phyloP scores from a whole-genome alignment of 768 basidiomycete genomes.

The Trichaptum fuscoviolaceum region DNA sequence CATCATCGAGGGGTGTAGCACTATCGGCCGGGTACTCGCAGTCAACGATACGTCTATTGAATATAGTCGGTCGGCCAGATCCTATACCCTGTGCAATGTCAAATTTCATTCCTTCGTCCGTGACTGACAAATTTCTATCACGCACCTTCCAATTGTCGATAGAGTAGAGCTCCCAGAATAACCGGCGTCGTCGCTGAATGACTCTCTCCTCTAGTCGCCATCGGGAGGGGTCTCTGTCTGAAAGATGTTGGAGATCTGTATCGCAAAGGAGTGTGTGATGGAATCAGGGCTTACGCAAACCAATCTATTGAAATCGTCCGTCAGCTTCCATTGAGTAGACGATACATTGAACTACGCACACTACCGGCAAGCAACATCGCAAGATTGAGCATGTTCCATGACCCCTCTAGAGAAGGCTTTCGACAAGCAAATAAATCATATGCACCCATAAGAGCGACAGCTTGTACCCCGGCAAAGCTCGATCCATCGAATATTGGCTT shows the following conservation, averaged over 20 bases:
- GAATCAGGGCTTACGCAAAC: slow-evolving; percentile 8
- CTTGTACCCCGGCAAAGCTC: slow-evolving; percentile 11
- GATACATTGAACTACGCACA: slow-evolving; percentile 4
- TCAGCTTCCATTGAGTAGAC: neutral
- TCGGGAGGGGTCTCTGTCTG: slow-evolving; percentile 4
- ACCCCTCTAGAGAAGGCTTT: slow-evolving; percentile 1
- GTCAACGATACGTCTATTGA: neutral
- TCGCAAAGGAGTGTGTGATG: neutral
- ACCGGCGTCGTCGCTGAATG: neutral
- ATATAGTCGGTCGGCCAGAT: neutral
- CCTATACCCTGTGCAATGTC: neutral
- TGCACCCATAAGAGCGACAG: slow-evolving; percentile 26
- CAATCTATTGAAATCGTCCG: slow-evolving; percentile 7
- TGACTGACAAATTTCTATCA: neutral
- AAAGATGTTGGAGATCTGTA: neutral
- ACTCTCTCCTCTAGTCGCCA: neutral
- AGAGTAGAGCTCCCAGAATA: slow-evolving; percentile 5
- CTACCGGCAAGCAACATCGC: slow-evolving; percentile 10
- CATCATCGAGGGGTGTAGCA: neutral
- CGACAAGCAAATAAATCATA: slow-evolving; percentile 19
- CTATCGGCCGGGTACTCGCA: neutral
- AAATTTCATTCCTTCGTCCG: neutral
- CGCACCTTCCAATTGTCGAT: slow-evolving; percentile 5
- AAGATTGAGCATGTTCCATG: slow-evolving; percentile 11
- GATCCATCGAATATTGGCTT: slow-evolving; percentile 22